Base-by-base conservation (phyloP, 179 eudicot genomes). In the Spinacia oleracea region DNA sequence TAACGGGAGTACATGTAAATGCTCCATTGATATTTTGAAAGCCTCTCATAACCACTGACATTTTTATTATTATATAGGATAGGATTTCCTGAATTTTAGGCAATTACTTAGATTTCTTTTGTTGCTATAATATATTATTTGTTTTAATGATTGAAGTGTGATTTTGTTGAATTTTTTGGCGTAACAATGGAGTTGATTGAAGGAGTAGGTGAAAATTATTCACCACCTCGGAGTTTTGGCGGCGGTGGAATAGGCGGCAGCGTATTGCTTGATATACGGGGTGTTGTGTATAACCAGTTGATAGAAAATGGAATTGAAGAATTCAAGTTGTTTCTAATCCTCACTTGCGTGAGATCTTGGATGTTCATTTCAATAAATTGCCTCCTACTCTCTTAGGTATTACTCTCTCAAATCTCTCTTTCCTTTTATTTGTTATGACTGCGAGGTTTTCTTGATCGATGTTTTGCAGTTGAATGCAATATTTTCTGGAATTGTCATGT, bases 301-400 rank as follows among this genome's bases (percentile, higher is more conserved):
- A 66, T 94, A 0, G 94, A 91, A 84, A 84, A 50, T 79, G 89
- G 88, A 35, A 85, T 87, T 65, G 90, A 90, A 14, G 97, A 91
- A n/a, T n/a, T n/a, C n/a, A n/a, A 55, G 96, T 90, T 11, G 81
- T 85, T 81, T 73, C 81, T 40, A 86, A 87, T 84, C 94, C 94
- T 53, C 90, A 88, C 6, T 86, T 94, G 56, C 91, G 90, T 9
- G 91, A 88, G 29, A 79, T 82, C 72, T 63, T 94, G 83, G 89
- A 89, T 73, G 86, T 90, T 91, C 98, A 94, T 90, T 94, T 94
- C 82, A 90, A 65, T 82, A 90, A 92, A 76, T 86, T 94, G 80
- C 98, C 98, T 75, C 40, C 93, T n/a, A n/a, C n/a, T n/a, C n/a
- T n/a, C n/a, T n/a, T 73, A 94, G 98, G 98, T 93, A 84, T 72